Evolutionary conservation across 2,329 filamentous ascomycete genomes (phyloP).

Genomic region (Aspergillus fischeri): DNA sequence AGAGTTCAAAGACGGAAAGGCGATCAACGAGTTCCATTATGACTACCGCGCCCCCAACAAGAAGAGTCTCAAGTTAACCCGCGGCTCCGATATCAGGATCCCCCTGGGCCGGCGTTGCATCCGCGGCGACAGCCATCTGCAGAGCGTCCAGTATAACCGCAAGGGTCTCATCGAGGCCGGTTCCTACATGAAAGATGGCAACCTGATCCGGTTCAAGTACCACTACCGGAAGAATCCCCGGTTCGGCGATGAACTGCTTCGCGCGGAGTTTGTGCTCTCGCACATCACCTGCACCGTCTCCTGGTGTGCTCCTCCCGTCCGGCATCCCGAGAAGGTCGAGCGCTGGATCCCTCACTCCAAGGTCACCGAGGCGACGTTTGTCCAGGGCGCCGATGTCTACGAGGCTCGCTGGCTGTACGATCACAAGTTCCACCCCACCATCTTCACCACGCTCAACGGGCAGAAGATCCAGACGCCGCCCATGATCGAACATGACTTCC

Average conservation of each 20-base stretch:
- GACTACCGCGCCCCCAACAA: conserved; percentile 35
- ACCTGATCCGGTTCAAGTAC: conserved; percentile 52
- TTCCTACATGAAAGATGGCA: conserved; percentile 51
- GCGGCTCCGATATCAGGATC: conserved; percentile 30
- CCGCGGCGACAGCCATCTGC: conserved; percentile 41
- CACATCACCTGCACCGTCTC: conserved; percentile 53
- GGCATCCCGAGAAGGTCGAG: conserved; percentile 49
- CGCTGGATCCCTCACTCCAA: conserved; percentile 54
- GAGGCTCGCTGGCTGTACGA: conserved; percentile 49
- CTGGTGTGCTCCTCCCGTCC: conserved; percentile 51
- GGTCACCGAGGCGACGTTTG: conserved; percentile 53
- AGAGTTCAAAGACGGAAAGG: conserved; percentile 43
- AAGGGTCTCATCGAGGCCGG: conserved; percentile 52
- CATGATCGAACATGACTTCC: conserved; percentile 50
- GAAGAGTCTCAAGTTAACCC: conserved; percentile 23
- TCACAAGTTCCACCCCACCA: conserved; percentile 47
- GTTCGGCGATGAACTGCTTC: conserved; percentile 53
- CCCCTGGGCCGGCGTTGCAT: conserved; percentile 47
- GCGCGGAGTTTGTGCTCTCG: conserved; percentile 52
- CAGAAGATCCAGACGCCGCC: conserved; percentile 49
- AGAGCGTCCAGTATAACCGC: conserved; percentile 50
- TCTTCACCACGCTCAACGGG: conserved; percentile 49
- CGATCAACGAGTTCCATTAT: conserved; percentile 48
- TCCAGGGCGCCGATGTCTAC: conserved; percentile 50
- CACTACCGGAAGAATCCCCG: conserved; percentile 52